phyloP scores from a whole-genome alignment of 2,329 filamentous ascomycete species.

The Epicoccum sorghinum region DNA sequence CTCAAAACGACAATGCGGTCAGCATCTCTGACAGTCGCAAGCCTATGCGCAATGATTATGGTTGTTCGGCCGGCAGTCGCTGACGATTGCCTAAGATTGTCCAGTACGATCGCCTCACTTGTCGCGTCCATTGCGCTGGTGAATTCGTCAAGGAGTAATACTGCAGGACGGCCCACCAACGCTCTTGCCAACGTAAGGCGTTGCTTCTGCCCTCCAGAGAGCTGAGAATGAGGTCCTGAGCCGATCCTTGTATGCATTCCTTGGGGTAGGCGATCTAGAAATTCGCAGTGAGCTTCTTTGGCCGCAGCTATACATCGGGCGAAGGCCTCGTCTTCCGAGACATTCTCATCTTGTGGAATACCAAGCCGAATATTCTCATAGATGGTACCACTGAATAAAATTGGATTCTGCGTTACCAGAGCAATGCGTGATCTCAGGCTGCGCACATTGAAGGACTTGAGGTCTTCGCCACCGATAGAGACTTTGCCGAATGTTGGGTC shows the following conservation, averaged over 20 bases:
- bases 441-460: constrained; percentile 38
- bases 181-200: constrained; percentile 47
- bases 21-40: constrained; percentile 46
- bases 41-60: constrained; percentile 46
- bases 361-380: constrained; percentile 47
- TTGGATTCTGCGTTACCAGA: constrained; percentile 43
- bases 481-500: constrained; percentile 39
- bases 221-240: constrained; percentile 40
- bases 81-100: constrained; percentile 40
- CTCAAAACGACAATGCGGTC: constrained; percentile 47
- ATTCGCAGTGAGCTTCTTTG: constrained; percentile 60
- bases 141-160: constrained; percentile 46
- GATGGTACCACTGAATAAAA: constrained; percentile 45
- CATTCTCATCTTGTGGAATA: constrained; percentile 22
- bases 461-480: constrained; percentile 33
- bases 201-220: constrained; percentile 49
- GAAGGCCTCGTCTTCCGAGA: constrained; percentile 47
- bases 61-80: constrained; percentile 38
- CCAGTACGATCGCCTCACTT: constrained; percentile 38
- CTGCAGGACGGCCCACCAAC: constrained; percentile 39
- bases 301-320: constrained; percentile 58
- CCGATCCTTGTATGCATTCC: constrained; percentile 43
- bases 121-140: constrained; percentile 44
- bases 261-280: constrained; percentile 43
- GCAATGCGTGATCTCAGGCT: constrained; percentile 41